Base-by-base conservation (phyloP, 1,139 yeast species). In the Candida sp. region DNA sequence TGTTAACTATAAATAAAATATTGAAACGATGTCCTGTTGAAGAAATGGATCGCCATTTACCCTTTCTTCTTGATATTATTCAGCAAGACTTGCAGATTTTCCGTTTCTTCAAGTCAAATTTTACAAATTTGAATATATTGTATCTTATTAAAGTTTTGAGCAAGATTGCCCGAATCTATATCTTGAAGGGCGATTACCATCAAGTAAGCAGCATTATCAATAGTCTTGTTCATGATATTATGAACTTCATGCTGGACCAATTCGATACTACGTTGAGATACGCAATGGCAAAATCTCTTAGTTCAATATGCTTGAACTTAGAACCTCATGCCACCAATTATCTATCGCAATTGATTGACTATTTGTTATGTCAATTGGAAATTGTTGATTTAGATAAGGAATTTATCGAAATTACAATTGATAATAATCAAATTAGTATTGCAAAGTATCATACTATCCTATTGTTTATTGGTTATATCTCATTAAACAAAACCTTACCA, bases 1-100 rank as follows among this genome's bases (percentile, higher is more conserved):
- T 70, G 35, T 61, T 72, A 54, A 64, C 70, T 2, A 50, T 73
- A 11, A 71, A 72, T 46, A 68, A 69, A 43, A 49, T 71, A 8
- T 50, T 73, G 39, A 73, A 73, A 46, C 50, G 60, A 36, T 43
- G 49, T 19, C 48, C 58, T 0, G 38, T 44, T 7, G 44, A 44
- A 6, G 40, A 42, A 3, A 42, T 61, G 2, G 36, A 40, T 1
- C 39, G 46, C 3, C 52, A 52, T 27, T 37, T 52, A 8, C 44
- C 46, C 1, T 34, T 44, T 5, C 51, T 63, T 6, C 57, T 61
- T 40, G 52, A 53, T 41, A 44, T 55, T 27, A 49, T 58, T 19
- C 45, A 46, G 12, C 41, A 46, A 34, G 60, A 57, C 30, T 36
- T 58, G 12, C 35, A 50, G 3, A 43, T 42, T 15, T 30, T 54